These are phyloP conservation scores for Amesomyces nigricolor DNA, from an alignment of 2,329 filamentous ascomycete species.

Conservation along the genomic window DNA sequence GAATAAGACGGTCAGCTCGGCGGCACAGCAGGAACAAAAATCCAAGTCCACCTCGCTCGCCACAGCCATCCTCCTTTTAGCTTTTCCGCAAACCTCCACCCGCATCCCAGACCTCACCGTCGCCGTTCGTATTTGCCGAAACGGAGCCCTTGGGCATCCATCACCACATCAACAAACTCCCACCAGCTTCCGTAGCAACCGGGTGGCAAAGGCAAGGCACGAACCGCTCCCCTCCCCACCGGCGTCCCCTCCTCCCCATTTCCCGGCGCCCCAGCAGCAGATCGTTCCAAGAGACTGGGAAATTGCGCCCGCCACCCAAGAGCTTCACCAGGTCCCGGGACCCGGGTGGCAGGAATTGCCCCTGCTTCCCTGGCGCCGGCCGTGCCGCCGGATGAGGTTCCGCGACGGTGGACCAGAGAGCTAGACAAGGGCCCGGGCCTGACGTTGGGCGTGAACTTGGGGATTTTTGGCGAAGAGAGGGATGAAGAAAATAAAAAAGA, in stretches of 20 bases:
- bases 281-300: slow-evolving; percentile 7
- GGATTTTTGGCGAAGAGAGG: too few species aligned
- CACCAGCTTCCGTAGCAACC: slow-evolving; percentile 4
- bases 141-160: not conserved
- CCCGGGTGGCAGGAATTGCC: not conserved
- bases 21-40: not conserved
- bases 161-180: not conserved
- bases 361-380: not conserved
- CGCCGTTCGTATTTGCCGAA: not conserved
- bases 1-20: not conserved
- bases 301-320: slow-evolving; percentile 10
- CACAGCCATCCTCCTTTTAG: too few species aligned
- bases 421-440: too few species aligned
- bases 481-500: too few species aligned
- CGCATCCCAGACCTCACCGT: not conserved
- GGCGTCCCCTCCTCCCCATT: too few species aligned
- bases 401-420: not conserved
- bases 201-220: not conserved
- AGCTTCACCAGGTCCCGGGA: not conserved
- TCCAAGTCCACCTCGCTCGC: too few species aligned
- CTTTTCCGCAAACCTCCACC: not conserved
- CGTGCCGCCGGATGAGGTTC: slow-evolving; percentile 4
- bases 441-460: too few species aligned
- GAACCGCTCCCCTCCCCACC: not conserved
- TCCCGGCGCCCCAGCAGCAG: too few species aligned